A percentile compares a stretch with the other conserved stretches of the same genome.
Conservation (phyloP, 768 basidiomycete species). For the Lactifluus hygrophoroides region DNA sequence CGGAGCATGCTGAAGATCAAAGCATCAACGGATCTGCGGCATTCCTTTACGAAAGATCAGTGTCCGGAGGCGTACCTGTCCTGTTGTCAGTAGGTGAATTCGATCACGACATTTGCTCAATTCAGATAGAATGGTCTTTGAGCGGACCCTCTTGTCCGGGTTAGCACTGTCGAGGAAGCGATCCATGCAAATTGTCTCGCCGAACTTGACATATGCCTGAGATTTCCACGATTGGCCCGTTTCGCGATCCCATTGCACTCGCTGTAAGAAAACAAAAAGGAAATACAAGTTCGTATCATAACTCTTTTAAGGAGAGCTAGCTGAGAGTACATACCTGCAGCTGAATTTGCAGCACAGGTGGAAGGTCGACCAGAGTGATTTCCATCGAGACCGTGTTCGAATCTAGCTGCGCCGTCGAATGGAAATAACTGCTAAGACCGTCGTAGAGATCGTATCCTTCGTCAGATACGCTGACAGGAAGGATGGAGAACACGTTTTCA, state of each 20-base stretch:
- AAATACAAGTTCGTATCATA: conserved; percentile 12
- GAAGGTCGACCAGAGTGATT: conserved; percentile 74
- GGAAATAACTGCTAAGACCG: conserved; percentile 85
- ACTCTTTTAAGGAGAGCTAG: background rate
- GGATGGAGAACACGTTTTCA: conserved; percentile 87
- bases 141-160: conserved; percentile 57
- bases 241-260: conserved; percentile 91
- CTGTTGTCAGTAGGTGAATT: conserved; percentile 55
- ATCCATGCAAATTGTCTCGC: conserved; percentile 81
- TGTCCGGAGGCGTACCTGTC: conserved; percentile 45
- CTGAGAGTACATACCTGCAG: conserved; percentile 59
- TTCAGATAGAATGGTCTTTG: conserved; percentile 61
- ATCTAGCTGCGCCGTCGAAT: conserved; percentile 80
- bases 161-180: conserved; percentile 79
- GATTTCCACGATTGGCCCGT: conserved; percentile 91
- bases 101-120: conserved; percentile 59
- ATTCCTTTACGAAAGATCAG: background rate
- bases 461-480: conserved; percentile 88
- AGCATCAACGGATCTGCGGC: background rate
- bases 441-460: conserved; percentile 91
- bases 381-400: conserved; percentile 85
- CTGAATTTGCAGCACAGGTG: conserved; percentile 90
- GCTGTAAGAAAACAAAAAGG: conserved; percentile 45
- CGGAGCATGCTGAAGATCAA: conserved; percentile 45
- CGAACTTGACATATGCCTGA: conserved; percentile 90